Conservation (phyloP, 2,329 filamentous ascomycete genomes). For the Claviceps spartinae region DNA sequence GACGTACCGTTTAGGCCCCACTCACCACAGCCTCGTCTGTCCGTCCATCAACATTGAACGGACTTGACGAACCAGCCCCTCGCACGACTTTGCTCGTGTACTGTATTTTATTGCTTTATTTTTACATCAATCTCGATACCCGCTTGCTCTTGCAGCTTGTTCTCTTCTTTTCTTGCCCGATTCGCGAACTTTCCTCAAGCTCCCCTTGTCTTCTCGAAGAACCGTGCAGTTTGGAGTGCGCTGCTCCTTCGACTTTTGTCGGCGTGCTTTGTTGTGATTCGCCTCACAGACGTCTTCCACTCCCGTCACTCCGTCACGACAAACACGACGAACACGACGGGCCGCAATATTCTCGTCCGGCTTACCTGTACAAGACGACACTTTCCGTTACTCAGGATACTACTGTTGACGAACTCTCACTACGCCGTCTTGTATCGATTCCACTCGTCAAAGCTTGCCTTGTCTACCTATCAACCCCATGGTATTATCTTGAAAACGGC, state of each 20-base stretch:
- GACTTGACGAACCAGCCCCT: neutral
- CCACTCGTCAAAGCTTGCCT: neutral
- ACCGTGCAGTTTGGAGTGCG: neutral
- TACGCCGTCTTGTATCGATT: neutral
- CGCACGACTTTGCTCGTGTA: conserved; percentile 2
- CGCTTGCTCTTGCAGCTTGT: neutral
- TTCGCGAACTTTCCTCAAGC: neutral
- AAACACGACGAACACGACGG: neutral
- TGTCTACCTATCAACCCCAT: neutral
- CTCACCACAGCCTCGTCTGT: neutral
- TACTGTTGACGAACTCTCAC: neutral
- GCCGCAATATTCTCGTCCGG: neutral
- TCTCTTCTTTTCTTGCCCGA: neutral
- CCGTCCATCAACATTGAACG: neutral
- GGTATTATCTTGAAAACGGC: conserved; percentile 3
- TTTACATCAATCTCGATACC: neutral
- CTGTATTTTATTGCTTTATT: conserved; percentile 5
- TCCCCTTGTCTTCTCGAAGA: neutral
- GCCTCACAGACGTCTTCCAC: neutral
- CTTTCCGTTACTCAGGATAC: neutral
- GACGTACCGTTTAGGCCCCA: neutral
- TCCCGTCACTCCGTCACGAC: too few species aligned
- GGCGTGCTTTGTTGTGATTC: neutral
- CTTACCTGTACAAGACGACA: neutral
- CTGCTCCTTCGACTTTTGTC: neutral